phyloP scores from a whole-genome alignment of 2,329 filamentous ascomycete genomes.

The Colletotrichum kahawae region DNA sequence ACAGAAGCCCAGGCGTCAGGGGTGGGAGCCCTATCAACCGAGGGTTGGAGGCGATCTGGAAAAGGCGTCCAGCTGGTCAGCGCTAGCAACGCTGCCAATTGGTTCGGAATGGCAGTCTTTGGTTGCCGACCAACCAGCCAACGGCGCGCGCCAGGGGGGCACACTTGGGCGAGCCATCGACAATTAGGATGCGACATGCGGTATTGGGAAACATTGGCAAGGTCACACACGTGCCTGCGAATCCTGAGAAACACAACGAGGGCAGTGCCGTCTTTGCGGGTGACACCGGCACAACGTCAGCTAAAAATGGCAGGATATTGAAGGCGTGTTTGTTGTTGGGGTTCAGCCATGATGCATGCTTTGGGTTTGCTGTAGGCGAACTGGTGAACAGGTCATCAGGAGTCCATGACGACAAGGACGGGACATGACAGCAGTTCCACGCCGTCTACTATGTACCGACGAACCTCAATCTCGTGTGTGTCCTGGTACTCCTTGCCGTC shows the following conservation, averaged over 20 bases:
- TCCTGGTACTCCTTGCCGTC: neutral
- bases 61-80: neutral
- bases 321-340: neutral
- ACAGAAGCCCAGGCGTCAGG: neutral
- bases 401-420: neutral
- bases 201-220: neutral
- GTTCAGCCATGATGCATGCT: neutral
- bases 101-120: neutral
- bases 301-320: neutral
- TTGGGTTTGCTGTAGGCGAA: neutral
- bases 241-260: neutral
- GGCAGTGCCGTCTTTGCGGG: neutral
- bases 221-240: neutral
- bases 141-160: neutral
- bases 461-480: neutral
- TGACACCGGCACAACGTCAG: neutral
- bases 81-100: slow-evolving; percentile 4
- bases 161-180: neutral
- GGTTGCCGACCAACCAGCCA: neutral
- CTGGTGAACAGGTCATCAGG: neutral
- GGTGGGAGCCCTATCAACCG: neutral
- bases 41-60: neutral
- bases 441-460: neutral
- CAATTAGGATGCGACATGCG: slow-evolving; percentile 12
- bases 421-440: neutral